Base-by-base conservation (phyloP, 2,329 filamentous ascomycete genomes). In the Penicillium griseofulvum region DNA sequence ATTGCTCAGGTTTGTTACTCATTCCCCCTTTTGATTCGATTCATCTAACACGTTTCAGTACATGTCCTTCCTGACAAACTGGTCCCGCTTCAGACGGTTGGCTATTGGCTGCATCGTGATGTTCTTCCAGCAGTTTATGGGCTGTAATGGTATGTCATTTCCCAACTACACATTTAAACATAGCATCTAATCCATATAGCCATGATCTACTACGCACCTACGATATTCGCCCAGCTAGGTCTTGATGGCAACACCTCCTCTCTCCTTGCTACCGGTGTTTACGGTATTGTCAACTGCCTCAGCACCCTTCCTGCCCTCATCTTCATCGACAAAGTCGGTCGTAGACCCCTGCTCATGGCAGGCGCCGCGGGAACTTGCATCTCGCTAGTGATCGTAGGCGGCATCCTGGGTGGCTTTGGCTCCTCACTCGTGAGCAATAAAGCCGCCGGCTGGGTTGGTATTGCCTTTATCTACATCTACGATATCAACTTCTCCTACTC, bases 171-270 rank as follows among this genome's bases (percentile, higher is more conserved):
- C 16, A 38, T 46, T 1, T 2, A 28, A 24, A 6, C 14, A 39
- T 28, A 16, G 22, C 12, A 4, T 51, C 44, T 54, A 45, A 49
- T 16, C 17, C 14, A 2, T n/a, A 24, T 33, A 72, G 69, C 76
- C 0, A 70, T 80, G 47, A 79, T 80, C 19, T 80, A 79, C 65
- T 80, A 80, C 49, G 76, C 77, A 0, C 78, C 78, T 0, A 78
- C 71, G 1, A 78, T 80, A 16, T 80, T 80, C 59, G 62, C 55
- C 0, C 73, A 76, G 44, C 64, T 81, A 1, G 79, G 79, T 0
- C 67, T 80, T 0, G 59, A 67, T 36, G 67, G 70, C 3, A 72
- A 73, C 50, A 71, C 70, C 1, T 66, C 65, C 26, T 72, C 71
- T 9, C 69, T 73, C 54, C 66, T 74, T 22, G 68, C 69, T 38